phyloP scores from a whole-genome alignment of 176 grass and related monocot species.

The Tuctoria greenei region DNA sequence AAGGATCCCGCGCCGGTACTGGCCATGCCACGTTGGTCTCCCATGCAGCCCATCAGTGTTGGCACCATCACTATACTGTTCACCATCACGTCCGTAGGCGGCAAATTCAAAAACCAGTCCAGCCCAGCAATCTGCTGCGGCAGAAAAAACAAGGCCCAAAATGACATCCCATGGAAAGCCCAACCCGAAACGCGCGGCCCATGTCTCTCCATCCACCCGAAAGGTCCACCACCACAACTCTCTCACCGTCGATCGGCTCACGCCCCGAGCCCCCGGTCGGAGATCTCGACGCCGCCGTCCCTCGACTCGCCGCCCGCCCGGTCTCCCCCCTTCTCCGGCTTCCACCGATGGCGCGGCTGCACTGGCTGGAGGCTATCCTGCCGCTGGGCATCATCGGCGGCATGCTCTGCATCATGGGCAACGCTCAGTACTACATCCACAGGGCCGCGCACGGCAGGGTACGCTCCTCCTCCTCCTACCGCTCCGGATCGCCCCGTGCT shows the following conservation, averaged over 20 bases:
- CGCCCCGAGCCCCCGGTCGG: constrained; percentile 7
- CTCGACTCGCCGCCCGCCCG: neutral
- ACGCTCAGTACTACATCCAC: constrained; percentile 98
- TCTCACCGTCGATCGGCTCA: neutral
- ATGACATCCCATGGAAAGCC: neutral
- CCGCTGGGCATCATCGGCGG: constrained; percentile 95
- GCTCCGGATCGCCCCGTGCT: constrained; percentile 5
- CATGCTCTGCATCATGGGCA: constrained; percentile 97
- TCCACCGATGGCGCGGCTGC: constrained; percentile 59
- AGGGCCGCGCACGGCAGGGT: constrained; percentile 86
- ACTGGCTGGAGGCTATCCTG: constrained; percentile 91
- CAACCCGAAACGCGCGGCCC: neutral
- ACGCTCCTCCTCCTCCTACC: neutral
- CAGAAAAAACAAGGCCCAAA: neutral
- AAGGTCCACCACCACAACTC: too few species aligned
- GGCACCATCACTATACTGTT: too few species aligned
- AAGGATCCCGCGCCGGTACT: constrained; percentile 2
- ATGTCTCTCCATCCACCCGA: neutral
- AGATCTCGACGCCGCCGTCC: constrained; percentile 31
- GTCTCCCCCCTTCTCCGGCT: neutral
- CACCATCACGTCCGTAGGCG: too few species aligned
- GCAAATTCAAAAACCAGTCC: neutral
- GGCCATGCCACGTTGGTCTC: constrained; percentile 3
- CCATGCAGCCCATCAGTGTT: neutral
- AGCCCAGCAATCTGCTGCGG: neutral